These are phyloP conservation scores for Spizellomyces punctatus DNA, from an alignment of 192 early-diverging fungal genomes.

Conservation along the genomic window DNA sequence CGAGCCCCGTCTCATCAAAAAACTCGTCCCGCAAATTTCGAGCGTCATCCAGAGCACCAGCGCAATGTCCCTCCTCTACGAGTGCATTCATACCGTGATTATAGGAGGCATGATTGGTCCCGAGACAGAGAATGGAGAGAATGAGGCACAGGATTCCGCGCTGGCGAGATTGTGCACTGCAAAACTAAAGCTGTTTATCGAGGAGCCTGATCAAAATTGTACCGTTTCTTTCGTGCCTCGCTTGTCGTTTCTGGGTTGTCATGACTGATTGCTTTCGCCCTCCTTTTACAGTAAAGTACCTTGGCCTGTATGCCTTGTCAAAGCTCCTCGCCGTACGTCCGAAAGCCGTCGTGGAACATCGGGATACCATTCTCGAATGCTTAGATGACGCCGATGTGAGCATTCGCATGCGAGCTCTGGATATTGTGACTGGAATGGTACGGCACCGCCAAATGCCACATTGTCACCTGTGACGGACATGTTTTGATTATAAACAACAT, in stretches of 20 bases:
- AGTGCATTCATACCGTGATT: constrained; percentile 94
- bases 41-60: constrained; percentile 82
- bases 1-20: constrained; percentile 91
- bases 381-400: constrained; percentile 90
- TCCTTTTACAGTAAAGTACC: constrained; percentile 73
- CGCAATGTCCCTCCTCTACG: constrained; percentile 97
- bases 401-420: constrained; percentile 87
- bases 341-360: constrained; percentile 77
- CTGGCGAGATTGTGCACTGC: constrained; percentile 81
- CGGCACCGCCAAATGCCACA: not conserved
- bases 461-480: not conserved
- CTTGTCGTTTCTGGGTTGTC: constrained; percentile 1
- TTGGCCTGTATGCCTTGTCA: constrained; percentile 84
- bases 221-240: constrained; percentile 33
- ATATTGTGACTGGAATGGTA: constrained; percentile 85
- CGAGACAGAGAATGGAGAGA: constrained; percentile 53
- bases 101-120: constrained; percentile 82
- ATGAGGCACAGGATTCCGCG: constrained; percentile 47
- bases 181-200: constrained; percentile 81
- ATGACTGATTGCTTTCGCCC: not conserved
- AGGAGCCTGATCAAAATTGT: constrained; percentile 91
- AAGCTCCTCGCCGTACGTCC: constrained; percentile 86
- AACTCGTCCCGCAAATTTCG: constrained; percentile 81
- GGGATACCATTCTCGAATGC: constrained; percentile 82
- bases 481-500: not conserved